Evolutionary conservation across 352 stramenopile genomes (phyloP), one percentile per base, ranked within the genome.

Genomic region (Aphanomyces cochlioides): DNA sequence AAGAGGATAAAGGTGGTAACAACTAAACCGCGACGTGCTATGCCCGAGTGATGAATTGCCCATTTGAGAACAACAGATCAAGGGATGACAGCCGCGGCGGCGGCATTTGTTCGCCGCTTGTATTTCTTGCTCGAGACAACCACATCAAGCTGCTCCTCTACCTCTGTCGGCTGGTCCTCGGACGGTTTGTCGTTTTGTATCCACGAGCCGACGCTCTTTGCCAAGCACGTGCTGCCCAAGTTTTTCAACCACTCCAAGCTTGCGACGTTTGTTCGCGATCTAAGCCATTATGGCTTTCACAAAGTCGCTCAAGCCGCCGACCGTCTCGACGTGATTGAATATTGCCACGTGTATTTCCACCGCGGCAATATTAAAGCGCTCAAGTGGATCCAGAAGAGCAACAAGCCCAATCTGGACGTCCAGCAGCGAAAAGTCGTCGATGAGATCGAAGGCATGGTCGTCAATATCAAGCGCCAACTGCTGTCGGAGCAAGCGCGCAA

Each of bases 311-410:
- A 50, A 50, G 10, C 17, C 10, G 10, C 43, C 10, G 10, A 50
- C 43, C 43, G 43, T n/a, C 43, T 50, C 43, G 43, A 50, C 43
- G 43, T 50, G 43, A 50, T 50, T 50, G 43, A 50, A 50, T 50
- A 50, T n/a, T 50, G 43, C 43, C 43, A 50, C 2, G 17, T 50
- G 10, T 12, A 50, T 50, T 50, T 50, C 43, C 43, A 50, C 10
- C 43, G 43, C 43, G 43, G 43, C 43, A 50, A 50, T n/a, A n/a
- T 50, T n/a, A 50, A 50, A 50, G 43, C 43, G 43, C 43, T 50
- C 43, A 12, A n/a, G 17, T n/a, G 43, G 43, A 50, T 50, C 43
- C 43, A 50, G 43, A 50, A 50, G 43, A 12, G 43, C 43, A 50
- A n/a, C 10, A 50, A 50, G 43, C 43, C 10, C 10, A 50, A 50